phyloP scores from a whole-genome alignment of 1,139 yeast species.

The Taiozyma sp. region DNA sequence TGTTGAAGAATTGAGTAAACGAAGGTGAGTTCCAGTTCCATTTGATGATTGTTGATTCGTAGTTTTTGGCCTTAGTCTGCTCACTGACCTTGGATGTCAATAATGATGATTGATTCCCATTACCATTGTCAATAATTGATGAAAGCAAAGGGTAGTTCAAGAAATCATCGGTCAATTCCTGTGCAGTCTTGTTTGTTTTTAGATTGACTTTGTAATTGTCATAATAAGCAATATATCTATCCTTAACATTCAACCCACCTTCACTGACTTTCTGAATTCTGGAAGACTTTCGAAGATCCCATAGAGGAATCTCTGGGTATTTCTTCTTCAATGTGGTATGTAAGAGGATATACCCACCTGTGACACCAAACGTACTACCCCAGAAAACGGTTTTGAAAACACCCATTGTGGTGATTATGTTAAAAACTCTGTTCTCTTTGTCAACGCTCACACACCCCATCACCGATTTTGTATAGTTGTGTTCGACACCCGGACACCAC shows the following conservation, averaged over 20 bases:
- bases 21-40: constrained; percentile 6
- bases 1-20: constrained; percentile 12
- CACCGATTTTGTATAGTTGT: too few relatives aligned
- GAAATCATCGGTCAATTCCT: constrained; percentile 1
- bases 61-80: background rate
- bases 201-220: constrained; percentile 16
- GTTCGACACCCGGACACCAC: background rate
- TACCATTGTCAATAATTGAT: background rate
- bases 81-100: background rate
- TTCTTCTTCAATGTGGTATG: constrained; percentile 12
- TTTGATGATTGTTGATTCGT: constrained; percentile 6
- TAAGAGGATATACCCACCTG: constrained; percentile 15
- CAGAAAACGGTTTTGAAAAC: constrained; percentile 2
- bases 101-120: background rate
- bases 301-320: constrained; percentile 16
- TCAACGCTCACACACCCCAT: too few relatives aligned
- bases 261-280: constrained; percentile 3
- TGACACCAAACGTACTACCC: constrained; percentile 2
- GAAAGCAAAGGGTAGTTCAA: constrained; percentile 1
- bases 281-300: constrained; percentile 14
- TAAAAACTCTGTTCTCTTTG: background rate
- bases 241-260: constrained; percentile 6
- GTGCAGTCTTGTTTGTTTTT: background rate
- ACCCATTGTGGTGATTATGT: constrained; percentile 2
- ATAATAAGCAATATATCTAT: constrained; percentile 14